Evolutionary conservation across 768 basidiomycete species (phyloP).

Genomic region (Lactifluus subvellereus): DNA sequence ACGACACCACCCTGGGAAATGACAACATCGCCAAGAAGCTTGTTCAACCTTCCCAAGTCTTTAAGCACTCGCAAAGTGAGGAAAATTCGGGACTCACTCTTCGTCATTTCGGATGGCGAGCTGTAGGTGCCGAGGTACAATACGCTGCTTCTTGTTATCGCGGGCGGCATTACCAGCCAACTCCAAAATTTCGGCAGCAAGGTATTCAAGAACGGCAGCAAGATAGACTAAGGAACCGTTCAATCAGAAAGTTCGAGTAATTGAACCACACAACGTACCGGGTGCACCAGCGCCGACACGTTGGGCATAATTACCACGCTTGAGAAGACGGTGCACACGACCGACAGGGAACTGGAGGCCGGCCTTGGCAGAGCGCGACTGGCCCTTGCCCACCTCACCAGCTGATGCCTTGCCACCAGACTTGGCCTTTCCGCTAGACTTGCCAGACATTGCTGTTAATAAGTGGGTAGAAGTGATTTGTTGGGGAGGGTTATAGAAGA

Average conservation of each 20-base stretch:
- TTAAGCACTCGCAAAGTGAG: background rate
- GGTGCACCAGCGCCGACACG: constrained; percentile 88
- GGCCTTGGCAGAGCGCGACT: constrained; percentile 68
- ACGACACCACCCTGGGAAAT: constrained; percentile 96
- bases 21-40: constrained; percentile 72
- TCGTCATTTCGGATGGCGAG: constrained; percentile 94
- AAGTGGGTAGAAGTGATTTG: background rate
- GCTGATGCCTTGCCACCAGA: constrained; percentile 56
- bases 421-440: constrained; percentile 46
- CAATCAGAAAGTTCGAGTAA: background rate
- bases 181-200: constrained; percentile 91
- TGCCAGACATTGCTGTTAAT: constrained; percentile 37
- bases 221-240: constrained; percentile 59
- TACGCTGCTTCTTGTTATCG: constrained; percentile 93
- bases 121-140: constrained; percentile 91
- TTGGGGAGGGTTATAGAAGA: background rate
- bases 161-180: constrained; percentile 86
- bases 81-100: constrained; percentile 45
- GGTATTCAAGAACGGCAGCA: constrained; percentile 88
- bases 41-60: constrained; percentile 48
- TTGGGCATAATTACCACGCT: constrained; percentile 81
- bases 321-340: constrained; percentile 86
- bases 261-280: constrained; percentile 38
- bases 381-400: constrained; percentile 44
- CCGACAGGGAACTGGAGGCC: constrained; percentile 88